phyloP scores from a whole-genome alignment of 345 rosid species.

The Erodium maritimum region DNA sequence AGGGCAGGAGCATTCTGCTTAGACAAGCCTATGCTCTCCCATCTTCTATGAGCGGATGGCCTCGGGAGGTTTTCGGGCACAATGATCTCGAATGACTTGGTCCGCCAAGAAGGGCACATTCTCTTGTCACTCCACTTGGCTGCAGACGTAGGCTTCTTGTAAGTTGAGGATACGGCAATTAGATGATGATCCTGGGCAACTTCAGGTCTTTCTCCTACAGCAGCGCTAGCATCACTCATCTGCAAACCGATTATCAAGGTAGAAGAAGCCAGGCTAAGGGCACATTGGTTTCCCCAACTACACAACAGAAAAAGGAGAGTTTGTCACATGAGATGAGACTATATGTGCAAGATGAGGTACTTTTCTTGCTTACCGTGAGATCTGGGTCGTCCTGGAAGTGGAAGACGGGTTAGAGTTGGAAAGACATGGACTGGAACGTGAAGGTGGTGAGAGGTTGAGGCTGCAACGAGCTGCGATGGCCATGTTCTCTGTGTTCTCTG shows the following conservation, averaged over 20 bases:
- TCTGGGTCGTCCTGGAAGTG: background rate
- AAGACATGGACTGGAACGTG: conserved; percentile 1
- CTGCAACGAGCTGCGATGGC: conserved; percentile 28
- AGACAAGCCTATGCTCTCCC: conserved; percentile 19
- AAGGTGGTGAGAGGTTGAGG: conserved; percentile 27
- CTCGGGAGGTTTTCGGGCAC: conserved; percentile 65
- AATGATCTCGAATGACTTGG: conserved; percentile 33
- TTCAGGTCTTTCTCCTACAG: too few species aligned
- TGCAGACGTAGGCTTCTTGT: background rate
- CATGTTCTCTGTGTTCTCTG: conserved; percentile 18
- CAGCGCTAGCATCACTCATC: too few species aligned
- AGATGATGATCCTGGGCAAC: background rate
- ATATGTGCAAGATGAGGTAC: background rate
- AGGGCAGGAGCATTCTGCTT: conserved; percentile 17
- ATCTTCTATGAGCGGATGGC: conserved; percentile 27
- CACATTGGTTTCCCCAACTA: too few species aligned
- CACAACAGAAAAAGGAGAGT: too few species aligned
- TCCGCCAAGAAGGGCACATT: conserved; percentile 41
- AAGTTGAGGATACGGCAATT: background rate
- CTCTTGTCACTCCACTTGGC: conserved; percentile 45
- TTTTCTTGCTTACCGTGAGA: conserved; percentile 9
- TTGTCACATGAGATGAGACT: too few species aligned
- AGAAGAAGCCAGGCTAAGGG: too few species aligned
- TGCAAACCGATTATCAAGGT: too few species aligned
- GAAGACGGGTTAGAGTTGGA: conserved; percentile 4